Conservation (phyloP, 176 grass and related monocot species). For the Eragrostis curvula region DNA sequence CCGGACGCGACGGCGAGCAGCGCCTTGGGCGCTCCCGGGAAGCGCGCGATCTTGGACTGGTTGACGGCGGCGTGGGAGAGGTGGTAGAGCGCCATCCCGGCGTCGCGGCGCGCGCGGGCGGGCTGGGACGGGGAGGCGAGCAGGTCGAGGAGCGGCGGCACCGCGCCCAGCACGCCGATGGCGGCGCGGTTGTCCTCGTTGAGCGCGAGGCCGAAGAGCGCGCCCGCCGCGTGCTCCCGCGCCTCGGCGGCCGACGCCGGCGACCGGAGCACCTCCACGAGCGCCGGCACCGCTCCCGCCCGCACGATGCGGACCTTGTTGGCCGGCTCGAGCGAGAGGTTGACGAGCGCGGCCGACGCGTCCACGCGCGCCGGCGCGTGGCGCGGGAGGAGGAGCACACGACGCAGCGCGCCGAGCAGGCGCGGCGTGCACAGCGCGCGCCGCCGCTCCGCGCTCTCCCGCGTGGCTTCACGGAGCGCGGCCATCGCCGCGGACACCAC, state of each 20-base stretch:
- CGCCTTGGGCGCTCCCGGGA: conserved; percentile 53
- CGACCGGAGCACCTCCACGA: conserved; percentile 65
- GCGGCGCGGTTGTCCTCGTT: conserved; percentile 86
- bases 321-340: conserved; percentile 72
- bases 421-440: conserved; percentile 65
- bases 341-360: conserved; percentile 66
- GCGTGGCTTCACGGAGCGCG: conserved; percentile 64
- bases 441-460: conserved; percentile 66
- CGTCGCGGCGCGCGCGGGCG: conserved; percentile 59
- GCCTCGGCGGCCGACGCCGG: conserved; percentile 46
- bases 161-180: conserved; percentile 85
- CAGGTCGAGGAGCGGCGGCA: conserved; percentile 71
- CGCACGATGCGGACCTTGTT: conserved; percentile 82
- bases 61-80: conserved; percentile 73
- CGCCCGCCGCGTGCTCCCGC: conserved; percentile 74
- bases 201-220: conserved; percentile 76
- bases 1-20: conserved; percentile 55
- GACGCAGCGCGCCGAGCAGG: conserved; percentile 62
- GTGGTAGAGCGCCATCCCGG: conserved; percentile 89
- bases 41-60: conserved; percentile 67
- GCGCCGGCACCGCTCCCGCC: conserved; percentile 67
- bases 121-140: conserved; percentile 42
- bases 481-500: conserved; percentile 46
- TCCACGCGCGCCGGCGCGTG: conserved; percentile 48
- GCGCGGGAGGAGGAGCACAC: conserved; percentile 50